Conservation (phyloP, 2,329 filamentous ascomycete species). For the Phialophora macrospora region DNA sequence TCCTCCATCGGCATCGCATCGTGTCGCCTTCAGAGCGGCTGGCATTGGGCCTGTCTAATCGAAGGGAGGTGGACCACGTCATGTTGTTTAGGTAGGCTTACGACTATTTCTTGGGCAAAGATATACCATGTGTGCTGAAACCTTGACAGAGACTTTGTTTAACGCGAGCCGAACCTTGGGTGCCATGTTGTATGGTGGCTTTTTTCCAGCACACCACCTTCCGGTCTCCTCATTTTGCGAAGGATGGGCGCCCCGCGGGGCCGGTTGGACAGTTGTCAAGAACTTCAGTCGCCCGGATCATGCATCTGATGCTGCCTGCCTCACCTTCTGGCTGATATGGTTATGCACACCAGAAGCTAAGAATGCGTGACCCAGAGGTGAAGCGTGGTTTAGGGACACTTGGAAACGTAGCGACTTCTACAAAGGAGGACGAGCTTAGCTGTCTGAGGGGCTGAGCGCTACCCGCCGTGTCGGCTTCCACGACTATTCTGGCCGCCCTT, state of each 20-base stretch:
- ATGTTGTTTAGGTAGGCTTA: too few species aligned
- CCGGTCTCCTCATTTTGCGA: not conserved
- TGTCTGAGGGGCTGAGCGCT: not conserved
- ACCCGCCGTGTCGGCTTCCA: not conserved
- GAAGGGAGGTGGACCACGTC: too few species aligned
- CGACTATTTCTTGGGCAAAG: not conserved
- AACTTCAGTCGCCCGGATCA: conserved; percentile 17
- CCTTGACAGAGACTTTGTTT: not conserved
- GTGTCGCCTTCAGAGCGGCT: not conserved
- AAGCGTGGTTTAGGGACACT: not conserved
- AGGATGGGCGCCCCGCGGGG: conserved; percentile 9
- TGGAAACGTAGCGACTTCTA: not conserved
- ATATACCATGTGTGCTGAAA: not conserved
- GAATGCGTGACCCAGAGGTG: not conserved
- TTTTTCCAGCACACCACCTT: not conserved
- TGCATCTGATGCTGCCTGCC: conserved; percentile 10
- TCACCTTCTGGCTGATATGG: not conserved
- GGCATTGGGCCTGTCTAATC: not conserved
- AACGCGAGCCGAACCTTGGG: not conserved
- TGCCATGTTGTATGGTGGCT: not conserved
- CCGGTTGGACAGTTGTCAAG: conserved; percentile 29
- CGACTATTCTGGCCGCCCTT: not conserved
- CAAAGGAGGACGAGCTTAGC: not conserved
- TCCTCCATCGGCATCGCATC: conserved; percentile 18
- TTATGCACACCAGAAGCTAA: not conserved